Evolutionary conservation across 2,329 filamentous ascomycete species (phyloP), one percentile per base, ranked within the genome.

Genomic region (Hymenotorrendiella dingleyae): DNA sequence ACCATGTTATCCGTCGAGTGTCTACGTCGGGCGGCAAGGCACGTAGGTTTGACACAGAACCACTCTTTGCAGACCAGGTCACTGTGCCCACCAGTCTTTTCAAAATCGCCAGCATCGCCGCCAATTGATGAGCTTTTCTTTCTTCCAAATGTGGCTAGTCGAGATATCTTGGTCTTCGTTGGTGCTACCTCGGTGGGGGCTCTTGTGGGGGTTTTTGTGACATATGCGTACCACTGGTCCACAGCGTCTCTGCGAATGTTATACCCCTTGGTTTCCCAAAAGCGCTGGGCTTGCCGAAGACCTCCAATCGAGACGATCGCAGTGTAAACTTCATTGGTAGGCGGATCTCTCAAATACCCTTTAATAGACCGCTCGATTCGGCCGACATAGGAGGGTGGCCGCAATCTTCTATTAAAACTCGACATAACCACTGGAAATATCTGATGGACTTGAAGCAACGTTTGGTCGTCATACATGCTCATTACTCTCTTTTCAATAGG

Each of bases 241-340:
- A 83, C 78, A 2, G 74, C 72, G 16, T 68, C 67, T 43, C 78
- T 69, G 23, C 79, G 68, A 39, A 67, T 67, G 55, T 80, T 82
- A 60, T 83, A 83, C 2, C 78, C 77, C 54, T 80, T 80, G 28
- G 79, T 77, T 55, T 82, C 77, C 79, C 79, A 83, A 26, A 83
- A 70, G 33, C 72, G 68, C 52, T 82, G 75, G 1, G 81, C 77
- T 54, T 82, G 76, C 7, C 78, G 70, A 42, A 83, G 62, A 2
- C 79, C 79, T 24, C 79, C 79, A 9, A 82, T 64, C 32, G 72
- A 75, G 8, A 83, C 55, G 10, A 80, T 73, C 3, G 79, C 73
- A 8, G 73, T 72, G 49, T 82, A 79, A 0, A 82, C 67, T 33
- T 82, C 77, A 43, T 82, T 78, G 1, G 76, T 61, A 0, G 79